Evolutionary conservation across 225 moss, liverwort and hornwort species (phyloP).

Genomic region (Bryoerythrophyllum caledonicum): DNA sequence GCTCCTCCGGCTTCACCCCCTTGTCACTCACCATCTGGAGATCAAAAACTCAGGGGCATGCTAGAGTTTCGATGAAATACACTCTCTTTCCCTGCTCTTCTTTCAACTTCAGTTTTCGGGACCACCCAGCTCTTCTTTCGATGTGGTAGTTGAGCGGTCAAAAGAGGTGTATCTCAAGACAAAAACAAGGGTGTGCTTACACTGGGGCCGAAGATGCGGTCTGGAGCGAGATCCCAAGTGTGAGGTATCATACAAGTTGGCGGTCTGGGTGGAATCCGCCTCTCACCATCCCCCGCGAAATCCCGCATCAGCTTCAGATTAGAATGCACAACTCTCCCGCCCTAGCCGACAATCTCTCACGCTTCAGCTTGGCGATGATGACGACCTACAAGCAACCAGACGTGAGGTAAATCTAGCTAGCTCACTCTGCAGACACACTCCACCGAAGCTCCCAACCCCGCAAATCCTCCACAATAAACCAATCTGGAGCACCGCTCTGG

Average conservation of each 20-base stretch:
- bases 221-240: constrained; percentile 70
- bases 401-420: background rate
- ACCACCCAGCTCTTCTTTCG: too few relatives aligned
- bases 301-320: constrained; percentile 76
- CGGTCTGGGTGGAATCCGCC: constrained; percentile 71
- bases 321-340: background rate
- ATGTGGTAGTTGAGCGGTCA: too few relatives aligned
- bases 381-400: constrained; percentile 8
- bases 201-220: constrained; percentile 47
- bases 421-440: background rate
- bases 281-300: constrained; percentile 62
- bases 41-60: too few relatives aligned
- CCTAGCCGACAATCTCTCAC: too few relatives aligned
- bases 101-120: too few relatives aligned
- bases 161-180: too few relatives aligned
- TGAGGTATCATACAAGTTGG: constrained; percentile 50
- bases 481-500: too few relatives aligned
- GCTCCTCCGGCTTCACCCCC: constrained; percentile 21
- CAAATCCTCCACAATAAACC: background rate
- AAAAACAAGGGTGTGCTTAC: constrained; percentile 18
- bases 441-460: background rate
- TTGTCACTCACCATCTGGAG: constrained; percentile 27
- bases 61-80: too few relatives aligned
- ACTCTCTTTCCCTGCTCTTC: too few relatives aligned
- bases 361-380: background rate